Conservation (phyloP, 2,329 filamentous ascomycete genomes). For the Arthrobotrys iridis region DNA sequence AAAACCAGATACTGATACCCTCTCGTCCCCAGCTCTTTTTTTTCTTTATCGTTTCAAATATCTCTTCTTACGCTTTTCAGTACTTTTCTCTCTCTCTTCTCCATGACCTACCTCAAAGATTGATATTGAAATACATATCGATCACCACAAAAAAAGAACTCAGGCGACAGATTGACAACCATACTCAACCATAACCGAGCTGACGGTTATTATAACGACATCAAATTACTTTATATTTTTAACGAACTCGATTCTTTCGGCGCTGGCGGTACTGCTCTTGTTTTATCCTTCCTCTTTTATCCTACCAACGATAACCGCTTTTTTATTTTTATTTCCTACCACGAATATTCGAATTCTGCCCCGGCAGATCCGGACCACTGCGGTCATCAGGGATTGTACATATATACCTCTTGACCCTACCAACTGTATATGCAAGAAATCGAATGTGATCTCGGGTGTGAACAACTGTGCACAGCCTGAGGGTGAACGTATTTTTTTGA, state of each 20-base stretch:
- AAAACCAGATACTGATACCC: slow-evolving; percentile 28
- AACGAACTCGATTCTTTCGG: neutral
- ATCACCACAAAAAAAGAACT: slow-evolving; percentile 24
- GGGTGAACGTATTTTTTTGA: too few species aligned
- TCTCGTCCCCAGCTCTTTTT: neutral
- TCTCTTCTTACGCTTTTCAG: neutral
- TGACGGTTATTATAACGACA: slow-evolving; percentile 1
- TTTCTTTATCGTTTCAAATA: neutral
- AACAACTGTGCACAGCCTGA: too few species aligned
- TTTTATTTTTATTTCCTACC: neutral
- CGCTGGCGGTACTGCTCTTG: slow-evolving; percentile 8
- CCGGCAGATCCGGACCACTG: neutral
- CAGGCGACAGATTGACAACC: slow-evolving; percentile 42
- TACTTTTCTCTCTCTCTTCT: slow-evolving; percentile 1
- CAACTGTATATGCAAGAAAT: slow-evolving; percentile 2
- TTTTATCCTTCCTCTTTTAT: neutral
- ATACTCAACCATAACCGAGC: neutral
- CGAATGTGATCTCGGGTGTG: too few species aligned
- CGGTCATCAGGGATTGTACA: neutral
- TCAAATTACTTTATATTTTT: neutral
- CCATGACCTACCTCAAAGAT: neutral
- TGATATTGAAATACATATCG: slow-evolving; percentile 13
- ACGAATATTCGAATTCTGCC: neutral
- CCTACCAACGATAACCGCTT: neutral
- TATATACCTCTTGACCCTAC: neutral